phyloP scores from a whole-genome alignment of 1,139 yeast genomes.

The Saccharomycopsis hybrid region DNA sequence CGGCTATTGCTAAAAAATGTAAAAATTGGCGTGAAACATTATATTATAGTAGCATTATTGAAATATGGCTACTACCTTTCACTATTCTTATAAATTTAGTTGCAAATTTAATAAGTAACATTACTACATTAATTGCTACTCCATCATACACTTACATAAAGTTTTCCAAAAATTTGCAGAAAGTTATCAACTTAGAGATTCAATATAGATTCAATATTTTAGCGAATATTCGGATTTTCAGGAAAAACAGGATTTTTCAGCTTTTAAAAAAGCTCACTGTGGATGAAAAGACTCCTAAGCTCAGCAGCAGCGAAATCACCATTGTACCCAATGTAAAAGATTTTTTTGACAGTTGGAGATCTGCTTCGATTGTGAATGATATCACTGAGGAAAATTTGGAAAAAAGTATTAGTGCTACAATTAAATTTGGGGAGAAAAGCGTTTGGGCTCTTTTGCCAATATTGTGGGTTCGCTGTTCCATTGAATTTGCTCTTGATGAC shows the following conservation, averaged over 20 bases:
- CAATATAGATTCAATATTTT: conserved; percentile 79
- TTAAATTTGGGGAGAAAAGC: conserved; percentile 82
- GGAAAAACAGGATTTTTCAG: conserved; percentile 40
- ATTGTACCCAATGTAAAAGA: conserved; percentile 83
- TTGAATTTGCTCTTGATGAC: conserved; percentile 75
- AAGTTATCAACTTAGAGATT: conserved; percentile 54
- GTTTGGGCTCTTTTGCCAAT: conserved; percentile 91
- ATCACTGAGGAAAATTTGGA: conserved; percentile 32
- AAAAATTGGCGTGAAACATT: neutral
- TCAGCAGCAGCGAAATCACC: conserved; percentile 69
- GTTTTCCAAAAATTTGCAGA: conserved; percentile 35
- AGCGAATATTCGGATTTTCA: conserved; percentile 62
- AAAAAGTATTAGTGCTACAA: conserved; percentile 80
- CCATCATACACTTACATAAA: conserved; percentile 42
- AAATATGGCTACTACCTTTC: conserved; percentile 11
- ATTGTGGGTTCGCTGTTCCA: conserved; percentile 81
- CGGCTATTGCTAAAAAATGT: neutral
- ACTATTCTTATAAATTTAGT: conserved; percentile 11
- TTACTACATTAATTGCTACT: conserved; percentile 23
- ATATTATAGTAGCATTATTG: neutral
- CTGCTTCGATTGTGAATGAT: conserved; percentile 62
- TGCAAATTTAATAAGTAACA: conserved; percentile 6
- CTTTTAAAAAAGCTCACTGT: conserved; percentile 70
- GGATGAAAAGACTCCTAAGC: conserved; percentile 79
- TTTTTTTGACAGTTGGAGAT: conserved; percentile 54